Conservation (phyloP, 352 stramenopile genomes). For the Phytophthora meadii region DNA sequence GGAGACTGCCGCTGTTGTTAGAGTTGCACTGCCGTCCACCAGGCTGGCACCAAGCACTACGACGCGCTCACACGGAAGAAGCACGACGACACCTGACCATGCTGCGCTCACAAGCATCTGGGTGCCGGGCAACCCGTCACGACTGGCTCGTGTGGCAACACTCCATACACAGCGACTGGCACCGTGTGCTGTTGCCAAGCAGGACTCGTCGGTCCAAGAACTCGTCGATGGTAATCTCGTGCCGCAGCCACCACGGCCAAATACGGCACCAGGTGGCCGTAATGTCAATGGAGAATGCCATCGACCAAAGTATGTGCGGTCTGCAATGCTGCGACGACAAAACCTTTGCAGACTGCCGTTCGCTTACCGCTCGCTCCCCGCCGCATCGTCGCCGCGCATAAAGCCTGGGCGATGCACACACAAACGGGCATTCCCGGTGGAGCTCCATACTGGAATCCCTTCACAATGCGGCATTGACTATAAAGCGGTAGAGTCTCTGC, state of each 20-base stretch:
- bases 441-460: not conserved
- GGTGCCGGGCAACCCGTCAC: constrained; percentile 15
- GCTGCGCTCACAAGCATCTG: constrained; percentile 6
- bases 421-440: constrained; percentile 12
- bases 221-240: constrained; percentile 8
- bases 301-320: not conserved
- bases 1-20: not conserved
- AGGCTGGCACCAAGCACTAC: not conserved
- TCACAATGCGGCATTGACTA: not conserved
- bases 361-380: constrained; percentile 3
- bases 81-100: not conserved
- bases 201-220: not conserved
- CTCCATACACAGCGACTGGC: constrained; percentile 3
- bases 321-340: not conserved
- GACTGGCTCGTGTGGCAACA: constrained; percentile 5
- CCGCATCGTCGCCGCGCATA: constrained; percentile 9
- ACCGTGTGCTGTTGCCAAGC: constrained; percentile 7
- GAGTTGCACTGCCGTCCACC: constrained; percentile 11
- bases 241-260: not conserved
- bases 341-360: not conserved
- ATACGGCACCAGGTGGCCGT: constrained; percentile 1
- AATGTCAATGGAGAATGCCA: not conserved
- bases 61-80: constrained; percentile 7
- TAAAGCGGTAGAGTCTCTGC: constrained; percentile 2
- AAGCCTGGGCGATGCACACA: constrained; percentile 6